Evolutionary conservation across 495 filamentous ascomycete genomes (phyloP).

Genomic region (Stereocaulon alpinum): DNA sequence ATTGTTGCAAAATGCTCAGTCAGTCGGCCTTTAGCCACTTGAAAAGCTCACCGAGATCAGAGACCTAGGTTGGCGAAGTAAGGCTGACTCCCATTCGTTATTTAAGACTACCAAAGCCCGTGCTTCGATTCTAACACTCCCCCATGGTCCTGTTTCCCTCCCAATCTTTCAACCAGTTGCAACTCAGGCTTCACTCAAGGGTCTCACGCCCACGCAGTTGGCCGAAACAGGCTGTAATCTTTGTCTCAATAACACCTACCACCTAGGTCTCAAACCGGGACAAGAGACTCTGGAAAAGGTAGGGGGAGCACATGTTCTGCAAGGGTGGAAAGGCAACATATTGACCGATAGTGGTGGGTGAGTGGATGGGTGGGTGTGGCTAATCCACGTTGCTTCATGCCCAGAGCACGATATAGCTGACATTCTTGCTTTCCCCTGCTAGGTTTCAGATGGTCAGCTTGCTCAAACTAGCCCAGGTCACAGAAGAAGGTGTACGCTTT

Average conservation of each 20-base stretch:
- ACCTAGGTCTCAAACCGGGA: constrained; percentile 88
- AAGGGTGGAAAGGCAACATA: constrained; percentile 92
- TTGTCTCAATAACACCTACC: constrained; percentile 96
- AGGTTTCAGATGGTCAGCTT: constrained; percentile 99
- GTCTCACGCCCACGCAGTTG: constrained; percentile 84
- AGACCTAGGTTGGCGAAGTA: neutral
- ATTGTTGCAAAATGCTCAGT: constrained; percentile 77
- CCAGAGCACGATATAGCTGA: neutral
- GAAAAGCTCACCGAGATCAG: neutral
- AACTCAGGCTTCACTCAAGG: constrained; percentile 94
- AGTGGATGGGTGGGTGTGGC: constrained; percentile 28
- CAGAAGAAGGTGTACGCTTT: constrained; percentile 92
- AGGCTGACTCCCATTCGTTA: constrained; percentile 4
- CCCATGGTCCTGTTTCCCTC: constrained; percentile 80
- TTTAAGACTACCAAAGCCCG: constrained; percentile 84
- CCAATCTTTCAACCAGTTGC: constrained; percentile 98
- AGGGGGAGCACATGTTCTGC: constrained; percentile 85
- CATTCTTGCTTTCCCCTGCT: neutral
- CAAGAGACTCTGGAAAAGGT: constrained; percentile 77
- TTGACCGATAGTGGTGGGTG: constrained; percentile 97
- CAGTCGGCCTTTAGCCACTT: constrained; percentile 25
- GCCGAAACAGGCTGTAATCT: constrained; percentile 80
- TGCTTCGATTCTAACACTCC: constrained; percentile 78
- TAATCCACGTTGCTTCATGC: neutral
- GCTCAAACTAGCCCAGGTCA: constrained; percentile 84